phyloP scores from a whole-genome alignment of 768 basidiomycete species.

The Suillus weaverae region DNA sequence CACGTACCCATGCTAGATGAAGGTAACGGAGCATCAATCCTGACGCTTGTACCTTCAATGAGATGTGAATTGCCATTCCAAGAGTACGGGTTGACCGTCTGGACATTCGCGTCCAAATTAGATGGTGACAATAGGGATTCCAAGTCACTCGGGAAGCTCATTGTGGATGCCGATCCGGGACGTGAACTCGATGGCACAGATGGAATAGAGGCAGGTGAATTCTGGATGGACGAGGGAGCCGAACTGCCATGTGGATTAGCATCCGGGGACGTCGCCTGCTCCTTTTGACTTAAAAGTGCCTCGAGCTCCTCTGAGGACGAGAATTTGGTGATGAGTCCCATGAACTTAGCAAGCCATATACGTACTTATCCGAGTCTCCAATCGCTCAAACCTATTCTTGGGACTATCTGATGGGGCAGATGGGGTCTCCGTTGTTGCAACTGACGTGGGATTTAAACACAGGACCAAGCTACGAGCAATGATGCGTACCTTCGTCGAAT shows the following conservation, averaged over 20 bases:
- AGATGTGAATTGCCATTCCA: background rate
- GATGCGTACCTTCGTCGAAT: conserved; percentile 62
- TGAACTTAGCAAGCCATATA: conserved; percentile 10
- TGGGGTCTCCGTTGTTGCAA: conserved; percentile 35
- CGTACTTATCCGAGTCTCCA: conserved; percentile 71
- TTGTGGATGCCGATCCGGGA: background rate
- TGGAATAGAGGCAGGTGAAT: conserved; percentile 33
- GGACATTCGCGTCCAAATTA: background rate
- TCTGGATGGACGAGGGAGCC: conserved; percentile 9
- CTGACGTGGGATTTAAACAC: conserved; percentile 28
- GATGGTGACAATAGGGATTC: conserved; percentile 1
- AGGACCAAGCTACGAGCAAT: conserved; percentile 4
- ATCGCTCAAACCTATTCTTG: conserved; percentile 58
- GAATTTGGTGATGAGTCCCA: conserved; percentile 8
- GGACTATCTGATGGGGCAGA: conserved; percentile 46
- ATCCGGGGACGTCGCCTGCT: conserved; percentile 23
- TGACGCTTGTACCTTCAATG: background rate
- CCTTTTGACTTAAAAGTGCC: conserved; percentile 59
- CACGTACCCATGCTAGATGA: background rate
- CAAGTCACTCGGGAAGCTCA: conserved; percentile 1
- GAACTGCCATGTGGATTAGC: conserved; percentile 6
- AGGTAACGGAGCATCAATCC: background rate
- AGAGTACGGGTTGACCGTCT: background rate
- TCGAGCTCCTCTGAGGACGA: conserved; percentile 63
- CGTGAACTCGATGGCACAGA: background rate